Conservation (phyloP, 2,329 filamentous ascomycete genomes). For the Arthrobotrys pseudoclavata region DNA sequence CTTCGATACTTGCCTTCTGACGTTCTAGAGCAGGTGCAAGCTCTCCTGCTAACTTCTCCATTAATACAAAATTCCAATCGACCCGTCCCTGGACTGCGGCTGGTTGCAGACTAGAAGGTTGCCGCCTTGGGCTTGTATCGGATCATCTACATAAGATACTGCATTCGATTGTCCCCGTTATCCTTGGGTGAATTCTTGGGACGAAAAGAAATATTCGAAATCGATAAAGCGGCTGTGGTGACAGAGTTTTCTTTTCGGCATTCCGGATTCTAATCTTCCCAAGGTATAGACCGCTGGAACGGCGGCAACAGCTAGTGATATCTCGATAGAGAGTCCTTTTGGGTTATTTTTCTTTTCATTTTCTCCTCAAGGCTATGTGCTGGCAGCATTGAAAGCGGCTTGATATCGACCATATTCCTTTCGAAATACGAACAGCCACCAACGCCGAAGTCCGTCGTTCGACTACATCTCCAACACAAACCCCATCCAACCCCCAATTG, state of each 20-base stretch:
- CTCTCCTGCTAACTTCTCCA: slow-evolving; percentile 55
- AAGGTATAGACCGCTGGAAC: slow-evolving; percentile 10
- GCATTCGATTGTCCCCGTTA: slow-evolving; percentile 55
- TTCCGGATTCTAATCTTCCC: slow-evolving; percentile 16
- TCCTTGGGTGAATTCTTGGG: slow-evolving; percentile 29
- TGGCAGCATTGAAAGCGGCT: slow-evolving; percentile 36
- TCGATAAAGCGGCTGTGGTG: slow-evolving; percentile 7
- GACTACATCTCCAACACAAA: slow-evolving; percentile 56
- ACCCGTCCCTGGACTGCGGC: slow-evolving; percentile 36
- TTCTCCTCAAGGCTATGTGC: slow-evolving; percentile 9
- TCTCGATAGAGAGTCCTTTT: background rate
- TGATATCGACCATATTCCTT: slow-evolving; percentile 28
- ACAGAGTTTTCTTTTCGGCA: slow-evolving; percentile 21
- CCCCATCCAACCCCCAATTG: slow-evolving; percentile 2
- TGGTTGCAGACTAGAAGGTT: slow-evolving; percentile 42
- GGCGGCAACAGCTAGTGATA: slow-evolving; percentile 34
- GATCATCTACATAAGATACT: slow-evolving; percentile 55
- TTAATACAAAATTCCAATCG: slow-evolving; percentile 43
- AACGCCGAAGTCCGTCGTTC: slow-evolving; percentile 31
- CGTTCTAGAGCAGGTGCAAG: slow-evolving; percentile 47
- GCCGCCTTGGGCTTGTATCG: slow-evolving; percentile 42
- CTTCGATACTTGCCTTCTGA: slow-evolving; percentile 23
- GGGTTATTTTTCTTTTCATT: background rate
- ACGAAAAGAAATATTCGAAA: slow-evolving; percentile 32
- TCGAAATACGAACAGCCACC: slow-evolving; percentile 18